Conservation (phyloP, 177 flowering plant genomes). For the Vitis hybrid region DNA sequence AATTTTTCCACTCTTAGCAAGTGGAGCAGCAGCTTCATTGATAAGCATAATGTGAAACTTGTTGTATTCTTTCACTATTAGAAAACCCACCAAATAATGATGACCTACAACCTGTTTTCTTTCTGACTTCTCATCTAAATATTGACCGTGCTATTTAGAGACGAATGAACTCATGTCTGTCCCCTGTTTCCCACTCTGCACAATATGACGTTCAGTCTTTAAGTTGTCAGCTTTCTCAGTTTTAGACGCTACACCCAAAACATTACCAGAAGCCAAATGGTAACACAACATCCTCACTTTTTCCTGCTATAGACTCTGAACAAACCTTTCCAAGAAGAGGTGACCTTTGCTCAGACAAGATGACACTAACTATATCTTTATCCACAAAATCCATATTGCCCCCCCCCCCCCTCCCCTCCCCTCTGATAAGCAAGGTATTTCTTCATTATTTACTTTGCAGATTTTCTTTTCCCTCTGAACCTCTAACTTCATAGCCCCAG, state of each 20-base stretch:
- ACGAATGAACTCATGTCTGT: slow-evolving; percentile 14
- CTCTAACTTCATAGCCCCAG: too few relatives aligned
- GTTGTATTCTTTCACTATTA: slow-evolving; percentile 53
- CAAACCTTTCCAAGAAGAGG: neutral
- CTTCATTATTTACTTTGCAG: slow-evolving; percentile 13
- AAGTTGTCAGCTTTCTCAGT: slow-evolving; percentile 24
- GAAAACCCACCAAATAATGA: too few relatives aligned
- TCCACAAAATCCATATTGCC: slow-evolving; percentile 9
- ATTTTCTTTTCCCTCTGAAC: too few relatives aligned
- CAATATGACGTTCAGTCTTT: slow-evolving; percentile 12
- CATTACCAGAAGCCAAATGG: slow-evolving; percentile 18
- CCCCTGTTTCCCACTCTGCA: slow-evolving; percentile 19
- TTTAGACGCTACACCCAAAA: slow-evolving; percentile 15
- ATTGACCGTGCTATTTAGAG: slow-evolving; percentile 11
- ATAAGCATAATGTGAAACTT: slow-evolving; percentile 70
- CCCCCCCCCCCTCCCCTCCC: slow-evolving; percentile 6
- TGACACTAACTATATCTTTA: neutral
- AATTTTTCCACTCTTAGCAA: slow-evolving; percentile 92
- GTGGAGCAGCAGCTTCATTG: slow-evolving; percentile 61
- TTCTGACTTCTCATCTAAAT: too few relatives aligned
- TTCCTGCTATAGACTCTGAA: slow-evolving; percentile 9
- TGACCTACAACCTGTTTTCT: too few relatives aligned
- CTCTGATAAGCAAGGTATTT: slow-evolving; percentile 20
- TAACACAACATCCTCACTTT: slow-evolving; percentile 11
- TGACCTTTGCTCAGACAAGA: slow-evolving; percentile 10